Base-by-base conservation (phyloP, 257 asterid species). In the Jacaranda copaia region DNA sequence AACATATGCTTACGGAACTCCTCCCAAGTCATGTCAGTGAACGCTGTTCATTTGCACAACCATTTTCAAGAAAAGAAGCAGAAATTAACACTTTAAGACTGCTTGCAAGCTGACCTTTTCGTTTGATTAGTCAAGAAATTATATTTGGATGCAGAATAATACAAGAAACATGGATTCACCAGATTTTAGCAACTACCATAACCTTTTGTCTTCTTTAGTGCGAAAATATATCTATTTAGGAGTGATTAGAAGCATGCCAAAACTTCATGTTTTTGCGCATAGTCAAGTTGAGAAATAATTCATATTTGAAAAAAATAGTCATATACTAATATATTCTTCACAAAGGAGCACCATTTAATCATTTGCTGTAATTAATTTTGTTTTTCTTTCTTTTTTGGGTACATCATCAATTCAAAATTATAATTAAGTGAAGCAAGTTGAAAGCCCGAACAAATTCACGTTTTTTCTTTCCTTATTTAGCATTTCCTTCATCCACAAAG, bases 21-120 rank as follows among this genome's bases (percentile, higher is more conserved):
- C 1, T 91, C 95, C 99, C 99, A 96, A 15, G 97, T 91, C 96
- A 93, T 32, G 79, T 96, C 99, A 78, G 97, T 59, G 82, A 91
- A 96, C 85, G 81, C 98, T 95, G 90, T 80, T 73, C 80, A 74
- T 63, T 63, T 56, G 13, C 16, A 77, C 14, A 18, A 51, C 20
- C 42, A 45, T 25, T 25, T 68, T 70, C 38, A 60, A 49, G 4
- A 68, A 51, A 68, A 39, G 40, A 67, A 38, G 53, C 12, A 15
- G 46, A 38, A 48, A 20, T 14, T 6, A 42, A 72, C 32, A 65
- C 16, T 12, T 10, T 5, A 78, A 35, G 42, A 58, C 74, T 5
- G 46, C 72, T 64, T 18, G 36, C 19, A 8, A 13, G 16, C 55
- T 43, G 38, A 61, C 10, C 5, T 35, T 52, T 72, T 63, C 62